Base-by-base conservation (phyloP, 169 alveolate genomes). In the Plasmodium cynomolgi region DNA sequence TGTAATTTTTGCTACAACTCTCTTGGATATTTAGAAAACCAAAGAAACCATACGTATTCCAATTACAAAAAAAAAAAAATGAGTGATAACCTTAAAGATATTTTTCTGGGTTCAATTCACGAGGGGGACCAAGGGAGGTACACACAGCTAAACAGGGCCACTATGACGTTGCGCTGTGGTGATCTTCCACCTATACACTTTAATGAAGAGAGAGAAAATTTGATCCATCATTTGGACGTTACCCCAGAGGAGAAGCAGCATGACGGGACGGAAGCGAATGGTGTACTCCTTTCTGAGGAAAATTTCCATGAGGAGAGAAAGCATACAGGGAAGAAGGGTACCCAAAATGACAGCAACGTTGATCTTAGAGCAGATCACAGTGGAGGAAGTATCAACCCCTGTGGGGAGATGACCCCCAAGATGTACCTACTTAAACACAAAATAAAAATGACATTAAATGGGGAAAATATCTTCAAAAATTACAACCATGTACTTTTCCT, bases 341-440 rank as follows among this genome's bases (percentile, higher is more conserved):
- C 7, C 34, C 17, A 29, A 15, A 31, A 82, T 3, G 20, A 56
- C 23, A 56, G 13, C 29, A 33, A 26, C 26, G 20, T 11, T 11
- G 1, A 15, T 39, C 68, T n/a, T 15, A 81, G 2, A 3, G 29
- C 23, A 68, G n/a, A 2, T 7, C 39, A 26, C 77, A 68, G n/a
- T 20, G 39, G 37, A 20, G 37, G n/a, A 29, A 0, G 0, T 23
- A 33, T 8, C 31, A 68, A 68, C 15, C 37, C 37, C 0, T 68
- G 39, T 26, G 77, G 77, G 37, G 77, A 23, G 31, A 68, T 23
- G 13, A 20, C 15, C n/a, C 77, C 77, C 41, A 68, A 68, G 77
- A 11, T 86, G 23, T 86, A 77, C 72, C 37, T 86, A 33, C 81
- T 86, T 77, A 86, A 86, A 33, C 93, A 86, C 81, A 86, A 86